Conservation (phyloP, 306 rosid species). For the Psophocarpus tetragonolobus region DNA sequence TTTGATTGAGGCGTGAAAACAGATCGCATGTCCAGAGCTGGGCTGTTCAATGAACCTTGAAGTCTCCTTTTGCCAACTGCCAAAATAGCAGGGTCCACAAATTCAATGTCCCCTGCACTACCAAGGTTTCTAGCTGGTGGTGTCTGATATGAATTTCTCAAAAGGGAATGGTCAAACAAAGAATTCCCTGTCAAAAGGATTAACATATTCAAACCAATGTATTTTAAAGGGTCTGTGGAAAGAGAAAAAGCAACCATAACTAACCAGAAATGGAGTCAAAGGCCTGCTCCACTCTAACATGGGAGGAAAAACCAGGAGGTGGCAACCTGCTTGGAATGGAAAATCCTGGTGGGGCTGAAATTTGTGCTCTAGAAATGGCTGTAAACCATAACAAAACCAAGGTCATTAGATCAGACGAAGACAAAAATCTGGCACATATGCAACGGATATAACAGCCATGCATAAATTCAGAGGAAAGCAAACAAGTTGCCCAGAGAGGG, state of each 20-base stretch:
- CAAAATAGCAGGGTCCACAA: slow-evolving; percentile 98
- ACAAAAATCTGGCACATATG: slow-evolving; percentile 1
- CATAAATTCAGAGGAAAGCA: background rate
- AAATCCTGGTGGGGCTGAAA: slow-evolving; percentile 98
- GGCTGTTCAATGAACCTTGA: slow-evolving; percentile 76
- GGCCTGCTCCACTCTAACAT: slow-evolving; percentile 74
- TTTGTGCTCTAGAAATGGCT: slow-evolving; percentile 87
- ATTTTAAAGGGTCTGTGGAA: background rate
- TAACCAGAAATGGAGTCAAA: slow-evolving; percentile 74
- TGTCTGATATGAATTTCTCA: slow-evolving; percentile 82
- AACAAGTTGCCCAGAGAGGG: background rate
- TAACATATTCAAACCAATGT: background rate
- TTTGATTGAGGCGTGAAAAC: slow-evolving; percentile 62
- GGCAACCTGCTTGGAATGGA: slow-evolving; percentile 90
- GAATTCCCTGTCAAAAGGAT: slow-evolving; percentile 61
- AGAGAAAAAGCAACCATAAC: slow-evolving; percentile 26
- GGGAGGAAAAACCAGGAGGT: slow-evolving; percentile 94
- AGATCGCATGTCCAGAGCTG: slow-evolving; percentile 71
- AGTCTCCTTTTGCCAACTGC: slow-evolving; percentile 92
- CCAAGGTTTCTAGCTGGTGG: slow-evolving; percentile 60
- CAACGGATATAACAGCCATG: background rate
- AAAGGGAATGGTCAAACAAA: slow-evolving; percentile 52
- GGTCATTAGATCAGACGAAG: background rate
- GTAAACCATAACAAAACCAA: slow-evolving; percentile 28
- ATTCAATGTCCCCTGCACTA: slow-evolving; percentile 73